A percentile compares a stretch with the other conserved stretches of the same genome.
phyloP scores from a whole-genome alignment of 2,329 filamentous ascomycete genomes.

The Didymella glomerata region DNA sequence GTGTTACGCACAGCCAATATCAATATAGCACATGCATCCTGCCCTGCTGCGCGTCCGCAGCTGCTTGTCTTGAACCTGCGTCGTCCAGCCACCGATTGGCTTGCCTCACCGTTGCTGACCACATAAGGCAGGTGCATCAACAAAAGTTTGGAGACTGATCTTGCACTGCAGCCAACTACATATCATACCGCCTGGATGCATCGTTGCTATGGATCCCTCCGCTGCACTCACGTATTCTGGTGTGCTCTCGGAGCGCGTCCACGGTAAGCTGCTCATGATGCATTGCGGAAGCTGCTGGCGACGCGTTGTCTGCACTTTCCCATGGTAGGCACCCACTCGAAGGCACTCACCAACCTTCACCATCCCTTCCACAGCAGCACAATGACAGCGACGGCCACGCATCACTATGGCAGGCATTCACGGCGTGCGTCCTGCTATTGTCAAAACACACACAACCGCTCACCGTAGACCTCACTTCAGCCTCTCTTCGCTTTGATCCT shows the following conservation, averaged over 20 bases:
- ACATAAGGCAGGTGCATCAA: not conserved
- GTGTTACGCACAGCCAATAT: conserved; percentile 38
- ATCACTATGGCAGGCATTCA: conserved; percentile 8
- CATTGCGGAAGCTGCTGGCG: not conserved
- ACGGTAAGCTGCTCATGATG: not conserved
- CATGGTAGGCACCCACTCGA: not conserved
- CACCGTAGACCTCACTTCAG: not conserved
- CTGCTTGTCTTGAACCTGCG: not conserved
- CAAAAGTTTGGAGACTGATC: not conserved
- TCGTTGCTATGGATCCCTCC: not conserved
- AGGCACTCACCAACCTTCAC: conserved; percentile 1
- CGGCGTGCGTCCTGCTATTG: not conserved
- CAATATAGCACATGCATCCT: conserved; percentile 33
- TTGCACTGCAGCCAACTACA: conserved; percentile 1
- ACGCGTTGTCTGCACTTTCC: conserved; percentile 1
- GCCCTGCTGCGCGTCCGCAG: conserved; percentile 15
- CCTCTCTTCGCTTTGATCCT: conserved; percentile 4
- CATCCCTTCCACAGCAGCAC: not conserved
- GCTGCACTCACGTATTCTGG: not conserved
- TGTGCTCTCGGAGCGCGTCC: not conserved
- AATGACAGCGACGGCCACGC: conserved; percentile 1
- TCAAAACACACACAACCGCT: not conserved
- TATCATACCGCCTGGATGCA: not conserved
- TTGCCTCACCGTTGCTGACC: not conserved
- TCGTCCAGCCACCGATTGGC: conserved; percentile 1